Conservation (phyloP, 176 grass and related monocot genomes). For the Zoysia japonica region DNA sequence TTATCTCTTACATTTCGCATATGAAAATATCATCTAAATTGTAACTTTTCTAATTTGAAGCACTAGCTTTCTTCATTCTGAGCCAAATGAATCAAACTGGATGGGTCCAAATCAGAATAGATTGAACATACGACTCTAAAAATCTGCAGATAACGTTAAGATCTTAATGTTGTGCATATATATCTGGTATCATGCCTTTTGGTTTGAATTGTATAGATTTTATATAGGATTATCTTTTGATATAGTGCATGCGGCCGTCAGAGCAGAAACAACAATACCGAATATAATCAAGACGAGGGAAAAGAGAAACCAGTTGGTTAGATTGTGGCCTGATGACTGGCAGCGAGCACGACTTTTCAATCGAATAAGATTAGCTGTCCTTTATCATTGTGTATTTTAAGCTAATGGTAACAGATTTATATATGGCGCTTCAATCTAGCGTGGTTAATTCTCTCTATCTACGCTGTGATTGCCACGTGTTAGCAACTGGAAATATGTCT, state of each 20-base stretch:
- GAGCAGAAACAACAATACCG: no score
- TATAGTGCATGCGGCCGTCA: no score
- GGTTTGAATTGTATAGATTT: no score
- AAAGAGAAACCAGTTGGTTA: not conserved
- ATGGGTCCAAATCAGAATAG: not conserved
- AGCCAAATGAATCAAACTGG: not conserved
- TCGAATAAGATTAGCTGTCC: not conserved
- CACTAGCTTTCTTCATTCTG: not conserved
- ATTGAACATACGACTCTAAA: no score
- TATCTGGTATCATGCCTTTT: no score
- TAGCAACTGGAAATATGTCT: not conserved
- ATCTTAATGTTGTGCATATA: not conserved
- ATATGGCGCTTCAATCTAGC: not conserved
- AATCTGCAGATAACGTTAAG: not conserved
- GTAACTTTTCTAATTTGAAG: not conserved
- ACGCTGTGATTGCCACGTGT: not conserved
- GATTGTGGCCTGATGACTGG: not conserved
- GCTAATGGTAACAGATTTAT: conserved; percentile 1
- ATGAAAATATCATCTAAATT: not conserved
- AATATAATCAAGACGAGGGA: no score
- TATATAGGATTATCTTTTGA: no score
- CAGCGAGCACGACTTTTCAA: not conserved
- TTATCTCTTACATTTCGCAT: not conserved
- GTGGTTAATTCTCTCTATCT: conserved; percentile 18
- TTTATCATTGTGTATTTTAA: not conserved